Evolutionary conservation across 345 rosid genomes (phyloP), one percentile per base, ranked within the genome.

Genomic region (Abelmoschus esculentus): DNA sequence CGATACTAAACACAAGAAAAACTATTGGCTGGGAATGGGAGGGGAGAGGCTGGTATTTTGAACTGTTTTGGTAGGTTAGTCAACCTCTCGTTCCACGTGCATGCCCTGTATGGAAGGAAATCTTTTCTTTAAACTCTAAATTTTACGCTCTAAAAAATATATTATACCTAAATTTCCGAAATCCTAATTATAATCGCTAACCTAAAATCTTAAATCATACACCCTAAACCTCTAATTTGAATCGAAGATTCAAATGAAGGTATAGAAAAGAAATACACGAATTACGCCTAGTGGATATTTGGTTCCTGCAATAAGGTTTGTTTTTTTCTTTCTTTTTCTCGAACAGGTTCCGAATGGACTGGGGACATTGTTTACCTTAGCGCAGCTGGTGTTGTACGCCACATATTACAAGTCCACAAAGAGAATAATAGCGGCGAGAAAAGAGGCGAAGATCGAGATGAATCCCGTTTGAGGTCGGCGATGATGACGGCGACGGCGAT

Each of bases 331-430:
- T 12, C 18, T 6, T 19, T 68, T 53, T 31, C 4, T 1, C 18
- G 1, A 14, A 14, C 80, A 92, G 96, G 67, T 80, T 64, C 90
- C 98, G 9, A 92, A 93, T 79, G 98, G 96, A 36, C 54, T 87
- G 13, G 98, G 97, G 1, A 54, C 87, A 15, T 10, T 86, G 28
- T 78, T 86, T 49, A 76, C 84, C 18, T 4, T 83, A 67, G 86
- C 83, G 70, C 98, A 93, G 54, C 67, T 93, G 42, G n/a, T 77
- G 14, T 58, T 93, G 3, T 90, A 93, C 6, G 96, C 83, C 7
- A 42, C 74, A 4, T 93, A 78, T 76, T 87, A 86, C 75, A 86
- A 82, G 70, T 80, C 92, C 17, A 85, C 91, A 14, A 77, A 89
- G 70, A 67, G 57, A 65, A 82, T 74, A 3, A 81, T 80, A 11